Evolutionary conservation across 1,284 basidiomycete genomes (phyloP), one percentile per base, ranked within the genome.

Genomic region (Butyriboletus pseudospeciosus): DNA sequence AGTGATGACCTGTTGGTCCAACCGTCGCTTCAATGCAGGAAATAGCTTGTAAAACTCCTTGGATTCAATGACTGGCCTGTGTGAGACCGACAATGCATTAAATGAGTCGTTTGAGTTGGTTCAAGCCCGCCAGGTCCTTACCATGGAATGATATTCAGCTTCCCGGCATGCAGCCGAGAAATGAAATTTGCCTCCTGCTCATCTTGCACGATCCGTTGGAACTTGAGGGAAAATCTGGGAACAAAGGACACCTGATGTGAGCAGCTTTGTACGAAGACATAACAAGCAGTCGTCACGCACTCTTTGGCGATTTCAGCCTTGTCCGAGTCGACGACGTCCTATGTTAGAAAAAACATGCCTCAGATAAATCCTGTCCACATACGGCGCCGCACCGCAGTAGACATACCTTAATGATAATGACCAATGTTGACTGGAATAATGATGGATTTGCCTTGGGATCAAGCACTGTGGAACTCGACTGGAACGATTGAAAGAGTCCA

Each of bases 111-210:
- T 36, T 3, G 2, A 2, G n/a, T 34, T 13, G 3, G 3, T 8
- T 16, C 32, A 9, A 37, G 23, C 4, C 7, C 7, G 23, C 26
- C 0, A 16, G 8, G 7, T 23, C 16, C 55, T 40, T 52, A 71
- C 69, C 69, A 86, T 16, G 83, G 82, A 20, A 86, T 74, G 17
- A 86, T 85, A 38, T 73, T 74, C 6, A 85, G 59, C 47, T 74
- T 74, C 0, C 83, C 82, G 1, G 73, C 72, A 55, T 86, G 80
- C 7, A 84, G 69, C 2, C 74, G 74, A 16, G 79, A 76, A 52
- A 85, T 81, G 64, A 85, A 86, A 56, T 86, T 85, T 0, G 79
- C 73, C 32, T 76, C 80, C 64, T 83, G 81, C 52, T 86, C 82
- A 1, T 79, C 73, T 55, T 79, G 74, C 2, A 85, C 80, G 30